These are phyloP conservation scores for Globisporangium ultimum DNA, from an alignment of 352 stramenopile genomes.

Conservation along the genomic window DNA sequence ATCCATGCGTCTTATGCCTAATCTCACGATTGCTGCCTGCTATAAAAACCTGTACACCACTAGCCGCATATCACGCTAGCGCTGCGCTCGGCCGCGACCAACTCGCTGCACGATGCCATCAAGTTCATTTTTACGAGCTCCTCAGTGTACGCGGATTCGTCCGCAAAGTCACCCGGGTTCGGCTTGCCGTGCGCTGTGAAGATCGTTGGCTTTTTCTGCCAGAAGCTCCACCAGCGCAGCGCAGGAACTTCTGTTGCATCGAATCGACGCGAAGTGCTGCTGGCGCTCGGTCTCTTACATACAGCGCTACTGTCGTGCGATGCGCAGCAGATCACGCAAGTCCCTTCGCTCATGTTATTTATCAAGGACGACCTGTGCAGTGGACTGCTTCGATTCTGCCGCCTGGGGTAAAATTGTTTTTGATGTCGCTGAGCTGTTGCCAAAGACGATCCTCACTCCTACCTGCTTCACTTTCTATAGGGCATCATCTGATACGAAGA, in stretches of 20 bases:
- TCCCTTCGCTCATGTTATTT: slow-evolving; percentile 74
- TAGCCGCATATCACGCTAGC: slow-evolving; percentile 60
- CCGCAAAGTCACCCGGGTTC: slow-evolving; percentile 34
- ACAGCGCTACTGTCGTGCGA: slow-evolving; percentile 53
- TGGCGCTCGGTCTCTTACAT: slow-evolving; percentile 70
- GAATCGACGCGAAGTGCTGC: slow-evolving; percentile 56
- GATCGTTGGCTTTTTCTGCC: slow-evolving; percentile 73
- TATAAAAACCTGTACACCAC: not conserved
- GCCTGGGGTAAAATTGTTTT: slow-evolving; percentile 43
- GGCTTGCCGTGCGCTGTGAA: slow-evolving; percentile 76
- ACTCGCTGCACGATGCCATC: slow-evolving; percentile 58
- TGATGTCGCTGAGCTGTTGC: not conserved
- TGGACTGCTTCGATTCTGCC: slow-evolving; percentile 64
- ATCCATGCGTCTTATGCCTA: not conserved
- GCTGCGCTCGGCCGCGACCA: slow-evolving; percentile 61
- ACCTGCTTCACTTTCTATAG: slow-evolving; percentile 12
- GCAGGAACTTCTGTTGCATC: slow-evolving; percentile 15
- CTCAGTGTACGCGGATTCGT: slow-evolving; percentile 40
- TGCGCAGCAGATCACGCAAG: slow-evolving; percentile 35
- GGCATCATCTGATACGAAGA: slow-evolving; percentile 49
- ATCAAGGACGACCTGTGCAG: slow-evolving; percentile 84
- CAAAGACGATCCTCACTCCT: not conserved
- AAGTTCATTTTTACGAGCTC: slow-evolving; percentile 60
- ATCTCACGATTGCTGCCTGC: not conserved
- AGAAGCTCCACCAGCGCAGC: slow-evolving; percentile 65